Conservation (phyloP, 225 moss, liverwort and hornwort species). For the Straminergon stramineum region DNA sequence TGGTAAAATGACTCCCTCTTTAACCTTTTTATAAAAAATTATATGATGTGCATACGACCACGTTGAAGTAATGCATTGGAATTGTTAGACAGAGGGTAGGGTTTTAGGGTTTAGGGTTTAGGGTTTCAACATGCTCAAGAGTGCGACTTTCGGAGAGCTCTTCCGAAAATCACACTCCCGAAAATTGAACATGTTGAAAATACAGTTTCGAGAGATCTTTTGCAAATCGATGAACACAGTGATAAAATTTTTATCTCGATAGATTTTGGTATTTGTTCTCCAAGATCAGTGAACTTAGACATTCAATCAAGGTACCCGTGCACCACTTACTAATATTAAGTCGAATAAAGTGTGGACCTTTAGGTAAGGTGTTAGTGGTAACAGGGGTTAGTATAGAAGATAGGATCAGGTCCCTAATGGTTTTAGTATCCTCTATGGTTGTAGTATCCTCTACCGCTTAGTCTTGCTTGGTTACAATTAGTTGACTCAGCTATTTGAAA, state of each 20-base stretch:
- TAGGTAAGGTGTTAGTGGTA: background rate
- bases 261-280: background rate
- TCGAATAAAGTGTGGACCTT: background rate
- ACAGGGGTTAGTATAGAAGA: background rate
- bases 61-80: background rate
- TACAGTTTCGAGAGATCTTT: background rate
- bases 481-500: background rate
- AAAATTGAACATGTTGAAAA: background rate
- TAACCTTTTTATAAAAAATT: background rate
- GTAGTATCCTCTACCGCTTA: background rate
- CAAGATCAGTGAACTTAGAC: background rate
- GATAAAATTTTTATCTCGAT: too few species aligned
- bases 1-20: constrained; percentile 13
- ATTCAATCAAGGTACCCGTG: background rate
- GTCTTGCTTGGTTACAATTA: background rate
- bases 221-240: background rate
- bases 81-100: background rate
- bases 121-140: background rate
- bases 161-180: background rate
- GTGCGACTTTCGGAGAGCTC: background rate
- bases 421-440: background rate
- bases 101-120: too few species aligned
- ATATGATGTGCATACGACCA: background rate
- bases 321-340: background rate
- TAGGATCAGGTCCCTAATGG: background rate